Conservation (phyloP, 2,329 filamentous ascomycete species). For the Hirsutella thompsonii region DNA sequence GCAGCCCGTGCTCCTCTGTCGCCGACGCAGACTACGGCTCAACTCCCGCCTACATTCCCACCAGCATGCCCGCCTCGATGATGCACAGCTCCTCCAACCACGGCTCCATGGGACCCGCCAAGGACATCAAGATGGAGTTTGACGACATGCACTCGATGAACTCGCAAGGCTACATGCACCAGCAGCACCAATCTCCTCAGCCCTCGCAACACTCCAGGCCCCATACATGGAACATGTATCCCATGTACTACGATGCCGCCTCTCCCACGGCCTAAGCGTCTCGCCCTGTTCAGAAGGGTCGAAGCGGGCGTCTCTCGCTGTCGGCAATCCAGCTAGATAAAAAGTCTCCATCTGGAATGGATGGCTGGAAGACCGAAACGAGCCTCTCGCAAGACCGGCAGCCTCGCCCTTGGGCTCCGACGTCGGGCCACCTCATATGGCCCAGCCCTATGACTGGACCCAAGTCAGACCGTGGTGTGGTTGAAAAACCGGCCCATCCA, state of each 20-base stretch:
- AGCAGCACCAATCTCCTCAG: slow-evolving; percentile 14
- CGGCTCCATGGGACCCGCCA: slow-evolving; percentile 9
- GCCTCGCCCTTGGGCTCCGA: too few relatives aligned
- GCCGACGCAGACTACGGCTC: slow-evolving; percentile 32
- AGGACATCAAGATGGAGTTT: slow-evolving; percentile 26
- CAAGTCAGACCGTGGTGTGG: too few relatives aligned
- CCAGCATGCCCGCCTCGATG: slow-evolving; percentile 32
- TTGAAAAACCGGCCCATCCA: too few relatives aligned
- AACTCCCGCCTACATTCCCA: slow-evolving; percentile 29
- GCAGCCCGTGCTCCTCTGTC: slow-evolving; percentile 37
- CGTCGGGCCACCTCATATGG: too few relatives aligned
- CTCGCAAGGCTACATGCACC: slow-evolving; percentile 13
- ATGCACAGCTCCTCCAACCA: slow-evolving; percentile 16
- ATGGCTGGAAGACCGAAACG: too few relatives aligned
- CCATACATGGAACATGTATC: slow-evolving; percentile 19
- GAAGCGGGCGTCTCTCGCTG: background rate
- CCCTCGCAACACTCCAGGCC: slow-evolving; percentile 14
- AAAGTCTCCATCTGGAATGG: too few relatives aligned
- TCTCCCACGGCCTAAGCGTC: slow-evolving; percentile 6
- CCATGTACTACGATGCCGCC: slow-evolving; percentile 15
- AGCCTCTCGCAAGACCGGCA: too few relatives aligned
- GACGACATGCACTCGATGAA: slow-evolving; percentile 20
- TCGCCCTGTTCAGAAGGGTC: background rate
- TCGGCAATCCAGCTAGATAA: too few relatives aligned
- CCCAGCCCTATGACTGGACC: too few relatives aligned